These are phyloP conservation scores for Rhodotorula glutinis DNA, from an alignment of 1,284 basidiomycete species.

Conservation along the genomic window DNA sequence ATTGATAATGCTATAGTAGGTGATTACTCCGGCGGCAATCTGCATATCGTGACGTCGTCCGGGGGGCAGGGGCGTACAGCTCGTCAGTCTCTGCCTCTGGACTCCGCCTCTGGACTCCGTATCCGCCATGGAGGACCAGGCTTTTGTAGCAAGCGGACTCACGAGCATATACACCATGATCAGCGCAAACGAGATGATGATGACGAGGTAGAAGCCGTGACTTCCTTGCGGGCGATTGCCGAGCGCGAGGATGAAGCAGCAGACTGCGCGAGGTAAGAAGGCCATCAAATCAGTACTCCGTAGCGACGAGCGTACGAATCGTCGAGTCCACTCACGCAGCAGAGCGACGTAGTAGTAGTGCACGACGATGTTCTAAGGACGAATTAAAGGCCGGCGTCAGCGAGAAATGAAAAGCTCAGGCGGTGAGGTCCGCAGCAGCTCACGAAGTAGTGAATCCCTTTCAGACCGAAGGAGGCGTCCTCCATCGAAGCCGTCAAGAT, in stretches of 20 bases:
- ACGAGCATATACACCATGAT: slow-evolving; percentile 92
- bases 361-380: slow-evolving; percentile 66
- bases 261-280: slow-evolving; percentile 55
- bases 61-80: no score
- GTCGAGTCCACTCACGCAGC: slow-evolving; percentile 11
- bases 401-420: not conserved
- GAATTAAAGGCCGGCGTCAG: not conserved
- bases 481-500: slow-evolving; percentile 57
- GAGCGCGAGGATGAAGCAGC: slow-evolving; percentile 84
- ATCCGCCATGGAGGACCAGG: not conserved
- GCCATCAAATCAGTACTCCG: not conserved
- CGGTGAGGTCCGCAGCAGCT: no score
- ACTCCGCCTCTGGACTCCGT: no score
- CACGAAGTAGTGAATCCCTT: slow-evolving; percentile 53
- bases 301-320: not conserved
- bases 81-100: no score
- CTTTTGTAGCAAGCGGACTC: not conserved
- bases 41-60: no score
- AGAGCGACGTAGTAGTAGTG: slow-evolving; percentile 79
- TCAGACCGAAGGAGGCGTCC: slow-evolving; percentile 62
- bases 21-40: slow-evolving; percentile 73
- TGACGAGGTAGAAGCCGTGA: slow-evolving; percentile 73
- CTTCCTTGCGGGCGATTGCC: slow-evolving; percentile 89
- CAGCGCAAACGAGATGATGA: slow-evolving; percentile 78
- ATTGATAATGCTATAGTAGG: slow-evolving; percentile 65